Evolutionary conservation across 805 yeast genomes (phyloP).

Genomic region (Monosporozyma siamensis): DNA sequence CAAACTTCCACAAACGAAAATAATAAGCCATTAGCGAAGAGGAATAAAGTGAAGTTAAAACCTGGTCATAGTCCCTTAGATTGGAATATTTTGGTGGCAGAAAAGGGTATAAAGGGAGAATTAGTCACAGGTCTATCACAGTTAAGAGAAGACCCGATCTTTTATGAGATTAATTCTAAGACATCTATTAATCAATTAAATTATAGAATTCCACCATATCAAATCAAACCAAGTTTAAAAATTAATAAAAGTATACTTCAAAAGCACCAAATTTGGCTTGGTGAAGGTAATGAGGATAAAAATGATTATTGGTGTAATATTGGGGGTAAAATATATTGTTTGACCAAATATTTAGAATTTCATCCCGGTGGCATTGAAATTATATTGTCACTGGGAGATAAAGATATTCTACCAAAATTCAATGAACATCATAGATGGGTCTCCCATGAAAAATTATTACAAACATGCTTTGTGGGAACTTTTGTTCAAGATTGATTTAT

Average conservation of each 20-base stretch:
- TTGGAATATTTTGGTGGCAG: slow-evolving; percentile 19
- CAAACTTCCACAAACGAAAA: slow-evolving; percentile 16
- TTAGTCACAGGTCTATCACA: slow-evolving; percentile 15
- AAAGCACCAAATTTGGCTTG: slow-evolving; percentile 35
- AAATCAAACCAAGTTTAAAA: slow-evolving; percentile 37
- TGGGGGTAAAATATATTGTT: slow-evolving; percentile 71
- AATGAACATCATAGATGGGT: slow-evolving; percentile 75
- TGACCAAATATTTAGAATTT: slow-evolving; percentile 72
- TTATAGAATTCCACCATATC: slow-evolving; percentile 9
- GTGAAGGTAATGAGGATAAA: slow-evolving; percentile 20
- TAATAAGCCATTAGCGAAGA: slow-evolving; percentile 6
- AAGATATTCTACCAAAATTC: slow-evolving; percentile 75
- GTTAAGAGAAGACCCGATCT: slow-evolving; percentile 9
- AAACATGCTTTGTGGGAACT: slow-evolving; percentile 67
- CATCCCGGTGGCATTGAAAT: slow-evolving; percentile 92
- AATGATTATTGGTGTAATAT: slow-evolving; percentile 83
- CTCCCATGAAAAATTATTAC: slow-evolving; percentile 72
- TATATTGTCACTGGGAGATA: slow-evolving; percentile 41
- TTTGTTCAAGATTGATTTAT: slow-evolving; percentile 7
- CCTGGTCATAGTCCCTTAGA: slow-evolving; percentile 30
- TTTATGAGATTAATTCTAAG: slow-evolving; percentile 14
- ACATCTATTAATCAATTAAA: slow-evolving; percentile 10
- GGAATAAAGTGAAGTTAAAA: slow-evolving; percentile 27
- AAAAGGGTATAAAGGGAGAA: slow-evolving; percentile 8
- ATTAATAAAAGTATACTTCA: slow-evolving; percentile 50